Conservation (phyloP, 495 filamentous ascomycete genomes). For the Aspergillus biplanus region DNA sequence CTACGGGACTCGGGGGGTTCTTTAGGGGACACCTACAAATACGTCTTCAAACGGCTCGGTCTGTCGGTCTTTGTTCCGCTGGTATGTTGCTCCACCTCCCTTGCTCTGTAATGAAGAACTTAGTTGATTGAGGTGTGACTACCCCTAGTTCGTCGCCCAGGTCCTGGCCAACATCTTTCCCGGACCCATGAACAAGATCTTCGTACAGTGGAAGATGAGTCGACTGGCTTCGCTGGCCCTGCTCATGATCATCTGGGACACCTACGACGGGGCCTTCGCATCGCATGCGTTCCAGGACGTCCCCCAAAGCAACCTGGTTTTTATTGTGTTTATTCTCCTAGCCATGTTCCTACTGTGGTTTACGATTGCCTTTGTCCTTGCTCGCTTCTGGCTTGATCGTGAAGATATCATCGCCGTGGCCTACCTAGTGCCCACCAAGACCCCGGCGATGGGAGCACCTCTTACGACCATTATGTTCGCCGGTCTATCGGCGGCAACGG, state of each 20-base stretch:
- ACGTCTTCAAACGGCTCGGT: slow-evolving; percentile 44
- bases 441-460: slow-evolving; percentile 44
- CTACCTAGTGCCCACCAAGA: slow-evolving; percentile 45
- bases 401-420: slow-evolving; percentile 42
- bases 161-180: background rate
- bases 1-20: slow-evolving; percentile 28
- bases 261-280: slow-evolving; percentile 47
- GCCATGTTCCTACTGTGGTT: background rate
- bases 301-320: slow-evolving; percentile 10
- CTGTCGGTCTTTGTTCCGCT: slow-evolving; percentile 47
- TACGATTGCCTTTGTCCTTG: background rate
- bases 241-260: slow-evolving; percentile 43
- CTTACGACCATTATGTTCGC: slow-evolving; percentile 37
- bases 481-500: slow-evolving; percentile 24
- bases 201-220: background rate
- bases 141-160: background rate
- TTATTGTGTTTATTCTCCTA: background rate
- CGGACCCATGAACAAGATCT: background rate
- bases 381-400: slow-evolving; percentile 35
- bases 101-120: too few species aligned
- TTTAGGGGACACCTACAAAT: slow-evolving; percentile 36
- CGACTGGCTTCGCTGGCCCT: slow-evolving; percentile 11
- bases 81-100: slow-evolving; percentile 14
- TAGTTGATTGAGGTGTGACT: too few species aligned
- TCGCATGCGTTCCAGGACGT: slow-evolving; percentile 36